Base-by-base conservation (phyloP, 2,329 filamentous ascomycete species). In the Penicillium olsonii region DNA sequence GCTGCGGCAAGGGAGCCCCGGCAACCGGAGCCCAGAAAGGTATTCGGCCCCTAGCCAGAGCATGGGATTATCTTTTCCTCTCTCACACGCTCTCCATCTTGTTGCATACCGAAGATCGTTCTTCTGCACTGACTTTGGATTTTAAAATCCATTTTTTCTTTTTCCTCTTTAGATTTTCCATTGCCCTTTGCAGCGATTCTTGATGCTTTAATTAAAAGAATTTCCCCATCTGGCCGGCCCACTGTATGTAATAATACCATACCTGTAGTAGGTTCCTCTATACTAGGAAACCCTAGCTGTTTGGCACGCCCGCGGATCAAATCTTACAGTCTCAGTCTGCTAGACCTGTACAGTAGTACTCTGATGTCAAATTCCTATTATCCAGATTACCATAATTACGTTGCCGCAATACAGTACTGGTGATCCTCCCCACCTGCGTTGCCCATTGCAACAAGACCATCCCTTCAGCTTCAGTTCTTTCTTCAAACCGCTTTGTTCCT, bases 401-500 rank as follows among this genome's bases (percentile, higher is more conserved):
- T 37, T 41, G 44, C 37, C 37, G 40, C 41, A 49, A 33, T 52
- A 57, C 41, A 42, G 49, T 38, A 35, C 29, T 42, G 33, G 46
- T 59, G 67, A 69, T 69, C 67, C 67, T 69, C 68, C 66, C 67
- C 67, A 69, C 68, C 68, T 63, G 57, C 67, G 68, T 70, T 69
- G 67, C 67, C 47, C 67, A 69, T 70, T 69, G 68, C 67, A 71
- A 70, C 68, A 70, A 68, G 63, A 57, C 57, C 66, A 68, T 68
- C 67, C 67, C 63, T 67, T 68, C 66, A 68, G 65, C 67, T 69
- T 70, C 68, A 67, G 60, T 63, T 64, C 61, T 64, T 63, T 68
- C 63, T 64, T 64, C 60, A 60, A 56, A 54, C 53, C 56, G 56
- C 60, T 61, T 49, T 39, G 37, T 57, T 54, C 53, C 55, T 57